phyloP scores from a whole-genome alignment of 2,329 filamentous ascomycete genomes.

The Sarocladiaceae sp. region DNA sequence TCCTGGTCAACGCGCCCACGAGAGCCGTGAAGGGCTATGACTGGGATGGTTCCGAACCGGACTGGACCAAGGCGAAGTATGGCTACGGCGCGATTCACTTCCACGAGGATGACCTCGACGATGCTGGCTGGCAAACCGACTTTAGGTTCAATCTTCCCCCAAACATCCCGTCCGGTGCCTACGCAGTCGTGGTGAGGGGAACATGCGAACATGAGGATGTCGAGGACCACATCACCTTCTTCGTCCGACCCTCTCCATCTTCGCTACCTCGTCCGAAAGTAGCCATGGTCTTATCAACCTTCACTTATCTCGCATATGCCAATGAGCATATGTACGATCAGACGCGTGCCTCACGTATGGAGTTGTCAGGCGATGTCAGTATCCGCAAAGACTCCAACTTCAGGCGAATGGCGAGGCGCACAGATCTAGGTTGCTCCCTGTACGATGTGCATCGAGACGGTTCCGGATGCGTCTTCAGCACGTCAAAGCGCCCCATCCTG shows the following conservation, averaged over 20 bases:
- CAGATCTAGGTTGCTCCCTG: slow-evolving; percentile 28
- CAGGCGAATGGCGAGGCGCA: slow-evolving; percentile 20
- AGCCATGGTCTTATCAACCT: slow-evolving; percentile 26
- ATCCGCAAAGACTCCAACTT: slow-evolving; percentile 13
- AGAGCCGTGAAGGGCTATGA: slow-evolving; percentile 25
- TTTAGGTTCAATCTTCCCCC: slow-evolving; percentile 20
- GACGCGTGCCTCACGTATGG: slow-evolving; percentile 18
- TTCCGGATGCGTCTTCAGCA: slow-evolving; percentile 25
- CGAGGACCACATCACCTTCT: slow-evolving; percentile 26
- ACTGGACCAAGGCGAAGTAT: slow-evolving; percentile 26
- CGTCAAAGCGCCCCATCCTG: slow-evolving; percentile 26
- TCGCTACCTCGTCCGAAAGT: slow-evolving; percentile 13
- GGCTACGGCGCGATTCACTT: slow-evolving; percentile 32
- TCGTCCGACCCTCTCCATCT: slow-evolving; percentile 21
- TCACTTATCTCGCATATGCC: slow-evolving; percentile 31
- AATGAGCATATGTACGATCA: slow-evolving; percentile 30
- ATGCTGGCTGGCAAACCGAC: slow-evolving; percentile 27
- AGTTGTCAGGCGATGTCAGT: slow-evolving; percentile 17
- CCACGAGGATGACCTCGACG: slow-evolving; percentile 31
- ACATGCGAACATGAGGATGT: slow-evolving; percentile 14
- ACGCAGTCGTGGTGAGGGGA: slow-evolving; percentile 16
- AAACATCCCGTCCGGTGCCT: slow-evolving; percentile 19
- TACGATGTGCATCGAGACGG: slow-evolving; percentile 32
- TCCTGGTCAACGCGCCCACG: slow-evolving; percentile 25
- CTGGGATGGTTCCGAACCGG: slow-evolving; percentile 21